These are phyloP conservation scores for Ganoderma boninense DNA, from an alignment of 1,284 basidiomycete genomes.

Conservation along the genomic window DNA sequence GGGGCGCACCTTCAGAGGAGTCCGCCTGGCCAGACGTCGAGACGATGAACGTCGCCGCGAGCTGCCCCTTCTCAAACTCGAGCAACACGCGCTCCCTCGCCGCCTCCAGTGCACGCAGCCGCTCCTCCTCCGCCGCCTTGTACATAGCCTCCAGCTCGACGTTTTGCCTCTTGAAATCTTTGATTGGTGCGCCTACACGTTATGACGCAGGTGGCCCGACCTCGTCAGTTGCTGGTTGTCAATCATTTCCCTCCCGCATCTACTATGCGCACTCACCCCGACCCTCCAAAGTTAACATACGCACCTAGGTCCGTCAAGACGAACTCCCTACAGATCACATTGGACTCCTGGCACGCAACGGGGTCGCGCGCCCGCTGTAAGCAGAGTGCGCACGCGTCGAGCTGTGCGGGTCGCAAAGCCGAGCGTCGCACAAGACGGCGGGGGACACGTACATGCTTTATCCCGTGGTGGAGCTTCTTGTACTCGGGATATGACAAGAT, in stretches of 20 bases:
- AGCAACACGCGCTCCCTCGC: slow-evolving; percentile 86
- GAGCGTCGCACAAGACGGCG: slow-evolving; percentile 5
- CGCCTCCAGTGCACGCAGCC: slow-evolving; percentile 65
- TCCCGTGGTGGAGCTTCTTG: slow-evolving; percentile 84
- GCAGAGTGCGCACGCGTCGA: slow-evolving; percentile 91
- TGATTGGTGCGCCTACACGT: slow-evolving; percentile 81
- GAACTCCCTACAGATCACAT: slow-evolving; percentile 93
- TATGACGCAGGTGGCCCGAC: too few relatives aligned
- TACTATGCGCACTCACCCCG: background rate
- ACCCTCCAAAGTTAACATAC: slow-evolving; percentile 34
- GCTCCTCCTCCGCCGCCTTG: slow-evolving; percentile 80
- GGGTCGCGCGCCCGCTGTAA: slow-evolving; percentile 83
- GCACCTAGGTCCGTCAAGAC: slow-evolving; percentile 78
- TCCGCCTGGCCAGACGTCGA: slow-evolving; percentile 46
- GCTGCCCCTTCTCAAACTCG: slow-evolving; percentile 88
- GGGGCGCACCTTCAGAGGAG: slow-evolving; percentile 46
- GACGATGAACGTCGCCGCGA: slow-evolving; percentile 52
- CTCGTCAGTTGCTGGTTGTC: background rate
- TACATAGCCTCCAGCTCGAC: slow-evolving; percentile 76
- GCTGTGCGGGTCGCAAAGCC: slow-evolving; percentile 49
- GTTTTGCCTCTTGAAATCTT: slow-evolving; percentile 88
- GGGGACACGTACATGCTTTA: slow-evolving; percentile 63
- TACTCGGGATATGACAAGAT: slow-evolving; percentile 89
- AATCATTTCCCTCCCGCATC: too few relatives aligned
- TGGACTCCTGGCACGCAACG: slow-evolving; percentile 83